Evolutionary conservation across 768 basidiomycete species (phyloP).

Genomic region (Artomyces pyxidatus): DNA sequence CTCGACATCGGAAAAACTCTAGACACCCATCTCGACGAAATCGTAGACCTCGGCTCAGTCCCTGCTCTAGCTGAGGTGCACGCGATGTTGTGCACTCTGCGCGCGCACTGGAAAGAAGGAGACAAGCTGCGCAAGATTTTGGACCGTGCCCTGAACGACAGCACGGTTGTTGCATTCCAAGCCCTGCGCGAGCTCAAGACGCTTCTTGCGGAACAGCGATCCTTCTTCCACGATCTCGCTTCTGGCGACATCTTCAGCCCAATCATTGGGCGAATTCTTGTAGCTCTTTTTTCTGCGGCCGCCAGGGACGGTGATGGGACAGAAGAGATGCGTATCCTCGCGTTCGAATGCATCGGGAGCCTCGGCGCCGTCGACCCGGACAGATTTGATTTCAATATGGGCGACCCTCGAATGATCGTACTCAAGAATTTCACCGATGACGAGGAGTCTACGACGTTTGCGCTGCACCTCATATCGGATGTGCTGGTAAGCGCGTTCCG

Average conservation of each 20-base stretch:
- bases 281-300: slow-evolving; percentile 58
- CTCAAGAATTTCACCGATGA: slow-evolving; percentile 76
- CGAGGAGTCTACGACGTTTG: slow-evolving; percentile 69
- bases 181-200: slow-evolving; percentile 68
- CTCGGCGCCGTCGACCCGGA: slow-evolving; percentile 95
- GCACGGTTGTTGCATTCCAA: slow-evolving; percentile 65
- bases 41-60: slow-evolving; percentile 71
- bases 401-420: slow-evolving; percentile 61
- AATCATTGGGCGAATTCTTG: slow-evolving; percentile 58
- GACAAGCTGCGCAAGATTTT: slow-evolving; percentile 58
- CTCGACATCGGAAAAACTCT: slow-evolving; percentile 51
- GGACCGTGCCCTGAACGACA: slow-evolving; percentile 71
- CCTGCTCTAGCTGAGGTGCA: slow-evolving; percentile 48
- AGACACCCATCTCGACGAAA: slow-evolving; percentile 54
- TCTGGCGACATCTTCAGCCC: slow-evolving; percentile 86
- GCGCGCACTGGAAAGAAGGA: slow-evolving; percentile 43
- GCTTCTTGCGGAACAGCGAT: slow-evolving; percentile 45
- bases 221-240: slow-evolving; percentile 52
- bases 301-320: slow-evolving; percentile 73
- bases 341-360: slow-evolving; percentile 87
- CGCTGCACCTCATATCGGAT: slow-evolving; percentile 76
- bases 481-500: slow-evolving; percentile 86
- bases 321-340: slow-evolving; percentile 57
- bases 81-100: slow-evolving; percentile 33
- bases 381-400: slow-evolving; percentile 60